A percentile compares a stretch with the other conserved stretches of the same genome.
Evolutionary conservation across 345 rosid genomes (phyloP).

Genomic region (Populus davidiana): DNA sequence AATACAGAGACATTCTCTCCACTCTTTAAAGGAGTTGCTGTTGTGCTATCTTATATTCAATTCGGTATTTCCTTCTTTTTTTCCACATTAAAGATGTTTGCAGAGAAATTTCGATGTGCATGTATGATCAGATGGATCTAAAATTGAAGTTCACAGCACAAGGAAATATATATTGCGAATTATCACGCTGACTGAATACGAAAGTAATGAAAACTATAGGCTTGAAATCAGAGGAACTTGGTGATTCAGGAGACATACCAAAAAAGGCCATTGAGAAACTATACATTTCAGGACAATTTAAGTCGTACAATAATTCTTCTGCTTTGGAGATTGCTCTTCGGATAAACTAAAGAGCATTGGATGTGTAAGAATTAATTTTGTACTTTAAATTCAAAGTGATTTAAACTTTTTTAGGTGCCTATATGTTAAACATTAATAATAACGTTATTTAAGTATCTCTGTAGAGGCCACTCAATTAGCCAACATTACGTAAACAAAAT

Average conservation of each 20-base stretch:
- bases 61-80: background rate
- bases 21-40: background rate
- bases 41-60: background rate
- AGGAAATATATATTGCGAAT: background rate
- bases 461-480: no score
- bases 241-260: background rate
- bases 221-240: no score
- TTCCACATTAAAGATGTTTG: background rate
- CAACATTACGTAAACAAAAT: no score
- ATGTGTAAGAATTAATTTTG: no score
- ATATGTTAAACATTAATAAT: no score
- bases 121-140: background rate
- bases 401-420: no score
- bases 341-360: background rate
- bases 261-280: no score
- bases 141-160: background rate
- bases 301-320: background rate
- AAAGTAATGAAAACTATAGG: background rate
- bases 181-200: background rate
- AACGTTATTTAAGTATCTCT: no score
- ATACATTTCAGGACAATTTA: background rate
- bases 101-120: background rate
- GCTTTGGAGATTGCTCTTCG: background rate
- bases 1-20: background rate
- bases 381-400: no score